Conservation (phyloP, 768 basidiomycete genomes). For the Termitomyces sp. region DNA sequence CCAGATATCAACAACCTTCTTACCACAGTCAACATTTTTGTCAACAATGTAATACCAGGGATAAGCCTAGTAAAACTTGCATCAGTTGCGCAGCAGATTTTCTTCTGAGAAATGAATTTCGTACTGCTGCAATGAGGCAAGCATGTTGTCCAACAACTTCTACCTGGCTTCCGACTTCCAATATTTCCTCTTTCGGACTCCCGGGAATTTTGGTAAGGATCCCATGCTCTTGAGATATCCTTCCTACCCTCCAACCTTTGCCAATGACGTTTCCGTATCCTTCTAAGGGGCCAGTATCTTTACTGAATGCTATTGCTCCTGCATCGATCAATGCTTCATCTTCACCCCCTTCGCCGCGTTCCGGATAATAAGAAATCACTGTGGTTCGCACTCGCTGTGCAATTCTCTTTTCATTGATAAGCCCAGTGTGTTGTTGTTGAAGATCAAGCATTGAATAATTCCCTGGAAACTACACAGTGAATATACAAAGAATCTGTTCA, state of each 20-base stretch:
- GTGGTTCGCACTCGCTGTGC: conserved; percentile 66
- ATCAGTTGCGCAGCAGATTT: background rate
- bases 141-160: conserved; percentile 84
- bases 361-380: conserved; percentile 77
- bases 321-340: conserved; percentile 81
- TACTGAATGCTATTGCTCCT: conserved; percentile 82
- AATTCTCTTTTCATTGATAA: conserved; percentile 51
- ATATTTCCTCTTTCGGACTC: conserved; percentile 18
- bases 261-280: conserved; percentile 71
- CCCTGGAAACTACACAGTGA: conserved; percentile 31
- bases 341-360: conserved; percentile 48
- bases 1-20: conserved; percentile 74
- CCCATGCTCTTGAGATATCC: conserved; percentile 78
- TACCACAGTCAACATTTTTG: conserved; percentile 40
- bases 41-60: conserved; percentile 86
- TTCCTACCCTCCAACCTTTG: conserved; percentile 55
- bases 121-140: conserved; percentile 68
- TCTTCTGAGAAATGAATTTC: conserved; percentile 6
- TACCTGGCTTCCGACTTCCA: conserved; percentile 56
- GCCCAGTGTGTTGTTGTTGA: conserved; percentile 72
- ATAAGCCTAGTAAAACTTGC: conserved; percentile 34
- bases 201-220: conserved; percentile 38
- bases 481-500: background rate
- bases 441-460: conserved; percentile 83
- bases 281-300: conserved; percentile 71